A percentile compares a stretch with the other conserved stretches of the same genome.
phyloP scores from a whole-genome alignment of 768 basidiomycete species.

The Hygrophoropsis aurantiaca region DNA sequence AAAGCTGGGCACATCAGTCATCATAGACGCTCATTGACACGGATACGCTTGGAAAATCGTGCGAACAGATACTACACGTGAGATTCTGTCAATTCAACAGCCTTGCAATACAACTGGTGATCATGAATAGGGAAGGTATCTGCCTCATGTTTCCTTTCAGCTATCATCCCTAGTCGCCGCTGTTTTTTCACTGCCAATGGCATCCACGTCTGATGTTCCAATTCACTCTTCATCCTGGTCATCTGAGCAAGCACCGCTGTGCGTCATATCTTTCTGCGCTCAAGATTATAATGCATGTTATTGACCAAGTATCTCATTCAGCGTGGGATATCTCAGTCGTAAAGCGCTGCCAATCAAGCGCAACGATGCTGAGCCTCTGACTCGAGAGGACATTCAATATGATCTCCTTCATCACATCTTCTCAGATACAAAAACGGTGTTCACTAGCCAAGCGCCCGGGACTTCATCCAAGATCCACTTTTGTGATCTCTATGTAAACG shows the following conservation, averaged over 20 bases:
- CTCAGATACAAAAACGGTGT: slow-evolving; percentile 62
- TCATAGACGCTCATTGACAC: background rate
- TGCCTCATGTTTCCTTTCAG: slow-evolving; percentile 27
- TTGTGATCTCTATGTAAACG: slow-evolving; percentile 79
- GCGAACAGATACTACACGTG: slow-evolving; percentile 37
- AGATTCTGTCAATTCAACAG: slow-evolving; percentile 26
- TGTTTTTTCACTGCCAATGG: slow-evolving; percentile 42
- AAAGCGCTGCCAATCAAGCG: slow-evolving; percentile 76
- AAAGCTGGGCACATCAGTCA: no score
- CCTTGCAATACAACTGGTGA: slow-evolving; percentile 8
- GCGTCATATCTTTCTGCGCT: slow-evolving; percentile 25
- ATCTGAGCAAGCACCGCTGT: slow-evolving; percentile 56
- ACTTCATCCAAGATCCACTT: slow-evolving; percentile 63
- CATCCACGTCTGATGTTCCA: slow-evolving; percentile 40
- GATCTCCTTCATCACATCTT: slow-evolving; percentile 84
- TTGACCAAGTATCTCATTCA: slow-evolving; percentile 18
- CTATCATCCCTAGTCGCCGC: slow-evolving; percentile 11
- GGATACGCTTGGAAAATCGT: slow-evolving; percentile 15
- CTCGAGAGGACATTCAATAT: slow-evolving; percentile 82
- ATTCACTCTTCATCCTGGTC: slow-evolving; percentile 38
- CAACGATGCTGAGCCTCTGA: slow-evolving; percentile 79
- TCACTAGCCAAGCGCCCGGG: slow-evolving; percentile 63
- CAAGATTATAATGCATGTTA: slow-evolving; percentile 5
- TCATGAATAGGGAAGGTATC: slow-evolving; percentile 19
- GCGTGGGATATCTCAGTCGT: slow-evolving; percentile 61